phyloP scores from a whole-genome alignment of 2,329 filamentous ascomycete species.

The Phialemonium atrogriseum region DNA sequence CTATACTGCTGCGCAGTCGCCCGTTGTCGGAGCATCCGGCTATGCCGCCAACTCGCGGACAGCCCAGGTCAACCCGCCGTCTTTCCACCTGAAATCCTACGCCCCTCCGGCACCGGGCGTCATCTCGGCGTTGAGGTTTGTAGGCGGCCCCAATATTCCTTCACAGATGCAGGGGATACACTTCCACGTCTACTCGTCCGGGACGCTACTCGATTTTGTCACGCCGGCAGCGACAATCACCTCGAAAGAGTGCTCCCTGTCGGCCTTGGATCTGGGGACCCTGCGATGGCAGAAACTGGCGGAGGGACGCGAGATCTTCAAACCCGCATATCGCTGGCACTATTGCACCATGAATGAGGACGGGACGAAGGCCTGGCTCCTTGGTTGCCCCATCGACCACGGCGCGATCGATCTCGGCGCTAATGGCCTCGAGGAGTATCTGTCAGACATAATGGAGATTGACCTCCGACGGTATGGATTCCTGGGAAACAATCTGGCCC shows the following conservation, averaged over 20 bases:
- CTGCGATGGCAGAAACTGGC: slow-evolving; percentile 92
- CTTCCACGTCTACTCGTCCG: slow-evolving; percentile 91
- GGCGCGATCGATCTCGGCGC: slow-evolving; percentile 56
- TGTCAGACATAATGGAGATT: slow-evolving; percentile 90
- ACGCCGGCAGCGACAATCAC: slow-evolving; percentile 85
- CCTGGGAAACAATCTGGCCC: slow-evolving; percentile 65
- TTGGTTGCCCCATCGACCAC: slow-evolving; percentile 80
- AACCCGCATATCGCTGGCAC: slow-evolving; percentile 89
- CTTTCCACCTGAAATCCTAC: slow-evolving; percentile 61
- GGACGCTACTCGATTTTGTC: slow-evolving; percentile 86
- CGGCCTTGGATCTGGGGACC: slow-evolving; percentile 76
- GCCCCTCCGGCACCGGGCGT: slow-evolving; percentile 80
- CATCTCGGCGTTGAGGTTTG: slow-evolving; percentile 84
- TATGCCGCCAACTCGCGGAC: slow-evolving; percentile 62
- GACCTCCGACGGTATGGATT: slow-evolving; percentile 89
- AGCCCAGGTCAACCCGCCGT: slow-evolving; percentile 57
- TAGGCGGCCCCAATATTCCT: slow-evolving; percentile 77
- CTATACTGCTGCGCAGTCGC: slow-evolving; percentile 39
- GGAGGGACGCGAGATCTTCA: slow-evolving; percentile 90
- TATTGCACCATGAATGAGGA: slow-evolving; percentile 96
- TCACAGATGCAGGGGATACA: slow-evolving; percentile 86
- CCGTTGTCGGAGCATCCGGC: slow-evolving; percentile 50
- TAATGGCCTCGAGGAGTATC: slow-evolving; percentile 76
- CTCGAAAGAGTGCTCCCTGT: slow-evolving; percentile 81
- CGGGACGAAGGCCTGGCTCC: slow-evolving; percentile 90